These are phyloP conservation scores for Fusarium sublunatum DNA, from an alignment of 2,329 filamentous ascomycete species.

Conservation along the genomic window DNA sequence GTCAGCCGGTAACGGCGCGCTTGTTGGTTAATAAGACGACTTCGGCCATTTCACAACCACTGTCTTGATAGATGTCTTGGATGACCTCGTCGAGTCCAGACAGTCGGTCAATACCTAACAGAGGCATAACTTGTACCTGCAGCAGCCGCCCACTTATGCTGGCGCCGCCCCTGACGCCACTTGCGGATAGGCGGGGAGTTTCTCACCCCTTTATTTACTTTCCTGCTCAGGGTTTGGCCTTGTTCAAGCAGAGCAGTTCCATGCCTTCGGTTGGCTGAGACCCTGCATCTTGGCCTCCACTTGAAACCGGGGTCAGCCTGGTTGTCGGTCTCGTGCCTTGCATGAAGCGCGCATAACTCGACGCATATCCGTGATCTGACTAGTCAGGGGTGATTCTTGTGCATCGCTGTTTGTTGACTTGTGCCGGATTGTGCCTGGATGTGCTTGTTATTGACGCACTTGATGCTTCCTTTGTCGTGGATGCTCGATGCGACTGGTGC, in stretches of 20 bases:
- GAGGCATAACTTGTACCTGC: slow-evolving; percentile 36
- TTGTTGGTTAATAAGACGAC: slow-evolving; percentile 3
- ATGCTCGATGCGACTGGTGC: slow-evolving; percentile 28
- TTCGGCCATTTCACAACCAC: slow-evolving; percentile 28
- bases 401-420: slow-evolving; percentile 26
- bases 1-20: slow-evolving; percentile 7
- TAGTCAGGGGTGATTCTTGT: slow-evolving; percentile 29
- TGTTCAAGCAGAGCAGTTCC: slow-evolving; percentile 22
- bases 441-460: slow-evolving; percentile 11
- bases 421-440: slow-evolving; percentile 31
- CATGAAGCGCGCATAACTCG: slow-evolving; percentile 39
- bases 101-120: background rate
- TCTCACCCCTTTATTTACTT: slow-evolving; percentile 41
- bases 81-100: slow-evolving; percentile 2
- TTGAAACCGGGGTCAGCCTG: slow-evolving; percentile 20
- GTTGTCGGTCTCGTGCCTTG: slow-evolving; percentile 30
- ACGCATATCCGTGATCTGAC: slow-evolving; percentile 18
- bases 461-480: slow-evolving; percentile 8
- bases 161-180: slow-evolving; percentile 36
- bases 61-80: slow-evolving; percentile 13
- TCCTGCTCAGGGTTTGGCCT: slow-evolving; percentile 27
- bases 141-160: slow-evolving; percentile 27
- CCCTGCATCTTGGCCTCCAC: slow-evolving; percentile 22
- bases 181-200: slow-evolving; percentile 31
- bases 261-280: slow-evolving; percentile 27